phyloP scores from a whole-genome alignment of 148 eudicot genomes.

The Rhododendron williamsianum region DNA sequence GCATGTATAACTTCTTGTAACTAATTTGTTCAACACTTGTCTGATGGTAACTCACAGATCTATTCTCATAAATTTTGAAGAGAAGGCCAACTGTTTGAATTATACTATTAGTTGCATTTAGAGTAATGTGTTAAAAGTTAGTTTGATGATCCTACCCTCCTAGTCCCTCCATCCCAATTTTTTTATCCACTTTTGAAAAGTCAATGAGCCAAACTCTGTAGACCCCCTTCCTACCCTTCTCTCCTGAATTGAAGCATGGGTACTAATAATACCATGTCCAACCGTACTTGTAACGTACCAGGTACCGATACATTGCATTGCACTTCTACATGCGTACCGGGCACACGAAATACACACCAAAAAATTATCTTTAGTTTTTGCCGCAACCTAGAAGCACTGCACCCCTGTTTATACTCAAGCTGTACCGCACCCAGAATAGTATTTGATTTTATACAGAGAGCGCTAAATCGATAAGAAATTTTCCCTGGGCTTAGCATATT shows the following conservation, averaged over 20 bases:
- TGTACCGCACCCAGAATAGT: neutral
- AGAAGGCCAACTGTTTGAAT: neutral
- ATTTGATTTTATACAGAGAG: neutral
- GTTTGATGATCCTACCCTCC: neutral
- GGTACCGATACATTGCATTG: neutral
- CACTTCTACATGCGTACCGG: neutral
- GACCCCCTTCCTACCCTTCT: neutral
- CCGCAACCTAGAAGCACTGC: neutral
- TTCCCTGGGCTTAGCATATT: neutral
- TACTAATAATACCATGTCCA: neutral
- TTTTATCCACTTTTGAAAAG: neutral
- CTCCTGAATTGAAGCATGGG: neutral
- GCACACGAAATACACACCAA: neutral
- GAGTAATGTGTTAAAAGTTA: neutral
- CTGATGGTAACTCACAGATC: conserved; percentile 51
- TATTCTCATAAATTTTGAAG: conserved; percentile 24
- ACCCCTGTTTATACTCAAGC: neutral
- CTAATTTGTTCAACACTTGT: conserved; percentile 48
- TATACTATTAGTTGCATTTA: conserved; percentile 4
- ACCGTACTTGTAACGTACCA: neutral
- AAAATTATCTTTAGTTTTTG: neutral
- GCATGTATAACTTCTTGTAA: conserved; percentile 83
- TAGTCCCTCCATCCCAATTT: neutral
- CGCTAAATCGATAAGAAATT: neutral
- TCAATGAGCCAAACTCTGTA: neutral